Base-by-base conservation (phyloP, 306 rosid species). In the Vigna unguiculata region DNA sequence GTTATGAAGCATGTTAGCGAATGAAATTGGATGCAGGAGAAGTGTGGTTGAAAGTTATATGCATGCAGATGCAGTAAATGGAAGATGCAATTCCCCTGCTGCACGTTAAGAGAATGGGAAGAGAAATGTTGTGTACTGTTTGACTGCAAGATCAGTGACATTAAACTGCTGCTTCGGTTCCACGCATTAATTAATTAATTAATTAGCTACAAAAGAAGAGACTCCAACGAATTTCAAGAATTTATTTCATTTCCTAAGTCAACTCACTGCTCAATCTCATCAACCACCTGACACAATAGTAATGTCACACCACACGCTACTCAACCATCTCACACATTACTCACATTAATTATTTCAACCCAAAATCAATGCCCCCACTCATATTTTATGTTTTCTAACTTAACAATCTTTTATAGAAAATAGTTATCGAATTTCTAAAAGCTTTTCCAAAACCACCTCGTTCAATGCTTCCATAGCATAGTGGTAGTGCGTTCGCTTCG, bases 401-500 rank as follows among this genome's bases (percentile, higher is more conserved):
- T 1, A 7, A 36, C 7, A 1, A 36, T 5, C 41, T 36, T 34
- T 36, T 32, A 7, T 36, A 2, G 9, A 7, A 36, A 36, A 36
- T 36, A 6, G 0, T 36, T 40, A 40, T 40, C 9, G 3, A 40
- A 9, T 40, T 40, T 40, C 13, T 41, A 0, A 10, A 41, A 41
- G 0, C 14, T 0, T 10, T 41, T 41, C 3, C 10, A 41, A 41
- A 41, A 0, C 0, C 47, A 11, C 0, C 3, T 10, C 47, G 3
- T 0, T 1, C 13, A 0, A 0, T 1, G 71, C 92, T 88, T 85
- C 90, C 91, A 84, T 85, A 89, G 88, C 90, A 89, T 80, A 81
- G 90, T 91, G 91, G 89, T 81, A 87, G 85, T 87, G 91, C 86
- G 89, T 87, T 87, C 85, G 85, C 96, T 91, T 91, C 87, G 89